Base-by-base conservation (phyloP, 2,329 filamentous ascomycete genomes). In the Aspergillus pseudoglaucus region DNA sequence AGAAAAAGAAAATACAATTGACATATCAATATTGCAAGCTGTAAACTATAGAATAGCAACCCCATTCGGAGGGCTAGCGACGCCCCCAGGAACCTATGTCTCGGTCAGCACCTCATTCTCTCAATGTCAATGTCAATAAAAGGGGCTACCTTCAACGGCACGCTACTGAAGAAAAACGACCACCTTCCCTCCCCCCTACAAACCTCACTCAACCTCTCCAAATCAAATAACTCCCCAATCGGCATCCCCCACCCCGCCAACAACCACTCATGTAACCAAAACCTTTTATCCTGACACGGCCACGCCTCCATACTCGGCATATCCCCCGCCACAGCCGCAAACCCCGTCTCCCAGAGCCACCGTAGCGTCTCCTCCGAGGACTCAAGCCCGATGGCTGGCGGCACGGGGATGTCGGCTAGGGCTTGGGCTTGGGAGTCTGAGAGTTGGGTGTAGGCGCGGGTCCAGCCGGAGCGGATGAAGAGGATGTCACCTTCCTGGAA, bases 301-400 rank as follows among this genome's bases (percentile, higher is more conserved):
- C 73, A 73, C 6, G 70, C 69, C 55, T 82, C 80, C 51, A 79
- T 76, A 4, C 68, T 71, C 8, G 79, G 75, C 43, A 74, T 72
- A 49, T 84, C 80, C 2, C 79, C 77, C 0, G 74, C 80, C 0
- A 82, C 73, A 1, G 80, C 80, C 0, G 78, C 66, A 53, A 83
- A 81, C 12, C 70, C 65, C 44, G 73, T 66, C 44, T 81, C 74
- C 78, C 79, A 83, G 15, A 82, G 65, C 79, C 80, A 83, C 33
- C 72, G 68, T 12, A 80, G 67, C 6, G 73, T 74, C 4, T 69
- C 70, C 14, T 74, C 66, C 2, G 71, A 73, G 0, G 74, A 74
- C 44, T 78, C 70, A 2, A 80, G 66, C 1, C 78, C 79, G 47
- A 72, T 64, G 30, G 57, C 55, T 14, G 48, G 47, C 1, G 54